Evolutionary conservation across 1,284 basidiomycete species (phyloP).

Genomic region (Malassezia caprae): DNA sequence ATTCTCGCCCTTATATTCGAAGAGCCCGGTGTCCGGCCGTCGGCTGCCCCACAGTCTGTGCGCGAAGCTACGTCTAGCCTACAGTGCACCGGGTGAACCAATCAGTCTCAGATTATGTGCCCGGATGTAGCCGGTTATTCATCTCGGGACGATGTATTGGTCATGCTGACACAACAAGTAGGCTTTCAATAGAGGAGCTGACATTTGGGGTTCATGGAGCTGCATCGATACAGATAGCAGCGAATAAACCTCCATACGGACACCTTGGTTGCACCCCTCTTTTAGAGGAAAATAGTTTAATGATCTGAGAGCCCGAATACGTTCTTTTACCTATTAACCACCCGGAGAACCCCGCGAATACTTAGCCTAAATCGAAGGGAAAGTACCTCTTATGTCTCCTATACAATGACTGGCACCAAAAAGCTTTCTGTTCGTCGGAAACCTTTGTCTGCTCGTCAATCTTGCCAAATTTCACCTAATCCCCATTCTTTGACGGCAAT

Average conservation of each 20-base stretch:
- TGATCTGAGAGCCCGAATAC: neutral
- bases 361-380: neutral
- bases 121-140: neutral
- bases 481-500: neutral
- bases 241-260: neutral
- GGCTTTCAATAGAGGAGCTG: neutral
- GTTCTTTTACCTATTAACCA: no score
- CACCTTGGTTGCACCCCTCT: neutral
- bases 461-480: neutral
- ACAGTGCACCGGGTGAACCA: neutral
- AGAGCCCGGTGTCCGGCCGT: neutral
- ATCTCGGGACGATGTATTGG: neutral
- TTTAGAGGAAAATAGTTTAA: neutral
- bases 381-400: neutral
- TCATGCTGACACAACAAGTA: neutral
- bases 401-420: neutral
- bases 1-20: neutral
- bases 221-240: neutral
- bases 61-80: neutral
- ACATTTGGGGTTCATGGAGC: neutral
- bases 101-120: neutral
- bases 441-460: neutral
- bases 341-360: neutral
- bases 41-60: slow-evolving; percentile 11
- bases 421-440: neutral